These are phyloP conservation scores for Candolleomyces efflorescens DNA, from an alignment of 768 basidiomycete species.

Conservation along the genomic window DNA sequence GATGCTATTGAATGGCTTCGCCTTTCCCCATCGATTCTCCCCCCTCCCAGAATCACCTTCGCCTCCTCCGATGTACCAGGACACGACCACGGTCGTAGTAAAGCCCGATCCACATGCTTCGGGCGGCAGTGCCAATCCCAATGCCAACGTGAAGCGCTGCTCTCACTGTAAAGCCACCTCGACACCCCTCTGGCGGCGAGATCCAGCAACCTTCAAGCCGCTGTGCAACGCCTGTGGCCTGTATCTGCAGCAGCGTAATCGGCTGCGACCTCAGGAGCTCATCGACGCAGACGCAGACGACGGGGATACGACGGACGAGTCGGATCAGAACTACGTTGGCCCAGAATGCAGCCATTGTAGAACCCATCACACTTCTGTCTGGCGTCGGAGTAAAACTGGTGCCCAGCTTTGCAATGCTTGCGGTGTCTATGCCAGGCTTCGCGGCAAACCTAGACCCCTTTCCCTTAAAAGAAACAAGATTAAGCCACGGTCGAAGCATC, in stretches of 20 bases:
- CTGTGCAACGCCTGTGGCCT: slow-evolving; percentile 47
- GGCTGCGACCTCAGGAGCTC: slow-evolving; percentile 44
- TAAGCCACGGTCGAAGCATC: slow-evolving; percentile 45
- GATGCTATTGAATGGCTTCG: slow-evolving; percentile 20
- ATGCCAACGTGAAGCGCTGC: slow-evolving; percentile 33
- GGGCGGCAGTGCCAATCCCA: slow-evolving; percentile 24
- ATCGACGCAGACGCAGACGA: slow-evolving; percentile 45
- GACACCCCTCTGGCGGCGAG: slow-evolving; percentile 46
- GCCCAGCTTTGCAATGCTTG: slow-evolving; percentile 50
- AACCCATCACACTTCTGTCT: slow-evolving; percentile 46
- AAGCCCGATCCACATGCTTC: slow-evolving; percentile 16
- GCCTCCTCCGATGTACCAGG: slow-evolving; percentile 22
- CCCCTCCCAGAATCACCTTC: slow-evolving; percentile 29
- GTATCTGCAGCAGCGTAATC: slow-evolving; percentile 44
- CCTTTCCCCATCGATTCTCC: slow-evolving; percentile 29
- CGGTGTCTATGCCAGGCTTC: slow-evolving; percentile 43
- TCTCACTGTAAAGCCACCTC: slow-evolving; percentile 45
- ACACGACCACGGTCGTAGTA: slow-evolving; percentile 14
- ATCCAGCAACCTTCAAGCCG: slow-evolving; percentile 40
- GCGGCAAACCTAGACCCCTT: slow-evolving; percentile 43
- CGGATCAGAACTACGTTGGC: slow-evolving; percentile 35
- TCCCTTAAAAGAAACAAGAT: slow-evolving; percentile 44
- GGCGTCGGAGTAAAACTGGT: slow-evolving; percentile 46
- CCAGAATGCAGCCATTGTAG: slow-evolving; percentile 48
- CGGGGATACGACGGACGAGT: slow-evolving; percentile 32